These are phyloP conservation scores for Plasmodium reichenowi DNA, from an alignment of 169 alveolate species.

Conservation along the genomic window DNA sequence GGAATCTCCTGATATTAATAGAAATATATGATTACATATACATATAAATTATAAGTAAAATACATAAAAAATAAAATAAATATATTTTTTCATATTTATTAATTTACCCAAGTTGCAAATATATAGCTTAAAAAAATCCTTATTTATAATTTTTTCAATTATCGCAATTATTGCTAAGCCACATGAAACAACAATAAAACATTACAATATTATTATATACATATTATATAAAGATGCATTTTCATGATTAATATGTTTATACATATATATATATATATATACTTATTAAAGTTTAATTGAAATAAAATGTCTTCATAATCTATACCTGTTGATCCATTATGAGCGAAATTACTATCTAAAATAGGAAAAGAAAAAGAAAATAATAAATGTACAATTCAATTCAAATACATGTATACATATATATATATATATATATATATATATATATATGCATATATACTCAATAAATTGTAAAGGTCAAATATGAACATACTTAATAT, in stretches of 20 bases:
- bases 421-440: background rate
- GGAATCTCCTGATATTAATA: constrained; percentile 39
- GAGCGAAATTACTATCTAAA: constrained; percentile 56
- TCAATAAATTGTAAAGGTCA: background rate
- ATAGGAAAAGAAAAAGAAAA: background rate
- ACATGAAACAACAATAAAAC: background rate
- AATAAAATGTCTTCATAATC: background rate
- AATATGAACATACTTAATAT: constrained; percentile 36
- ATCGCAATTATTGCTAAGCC: constrained; percentile 70
- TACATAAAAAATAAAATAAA: too few relatives aligned
- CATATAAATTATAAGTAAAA: background rate
- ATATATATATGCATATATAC: background rate
- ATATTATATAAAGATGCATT: background rate
- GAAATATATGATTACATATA: background rate
- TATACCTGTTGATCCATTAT: constrained; percentile 73
- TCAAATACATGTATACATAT: constrained; percentile 3
- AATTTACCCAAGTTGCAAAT: constrained; percentile 65
- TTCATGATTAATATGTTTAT: background rate
- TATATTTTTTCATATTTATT: too few relatives aligned
- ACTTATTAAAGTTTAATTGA: background rate
- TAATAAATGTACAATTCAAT: background rate
- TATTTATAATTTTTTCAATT: constrained; percentile 37
- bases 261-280: too few relatives aligned
- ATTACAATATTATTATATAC: background rate
- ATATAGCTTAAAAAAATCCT: constrained; percentile 60